Conservation (phyloP, 1,284 basidiomycete species). For the Sporisorium graminicola region DNA sequence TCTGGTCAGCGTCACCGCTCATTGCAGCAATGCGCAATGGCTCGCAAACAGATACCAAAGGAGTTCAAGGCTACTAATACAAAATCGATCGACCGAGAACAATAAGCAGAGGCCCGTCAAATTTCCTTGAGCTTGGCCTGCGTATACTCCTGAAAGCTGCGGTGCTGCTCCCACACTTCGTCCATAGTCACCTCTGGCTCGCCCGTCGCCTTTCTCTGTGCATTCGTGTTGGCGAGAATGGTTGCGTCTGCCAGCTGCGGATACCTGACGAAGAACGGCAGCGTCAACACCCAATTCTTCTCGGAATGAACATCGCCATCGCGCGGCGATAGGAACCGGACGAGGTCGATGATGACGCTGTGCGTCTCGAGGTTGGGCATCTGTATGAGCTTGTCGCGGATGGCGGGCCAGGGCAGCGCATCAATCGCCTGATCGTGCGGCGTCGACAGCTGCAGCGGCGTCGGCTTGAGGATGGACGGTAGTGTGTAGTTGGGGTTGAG, state of each 20-base stretch:
- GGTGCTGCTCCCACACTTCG: slow-evolving; percentile 46
- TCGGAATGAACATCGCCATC: slow-evolving; percentile 41
- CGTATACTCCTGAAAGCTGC: slow-evolving; percentile 16
- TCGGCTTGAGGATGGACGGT: slow-evolving; percentile 49
- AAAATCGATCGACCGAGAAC: background rate
- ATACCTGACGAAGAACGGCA: slow-evolving; percentile 51
- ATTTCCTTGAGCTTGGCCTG: slow-evolving; percentile 40
- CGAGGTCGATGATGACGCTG: slow-evolving; percentile 31
- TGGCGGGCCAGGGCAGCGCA: slow-evolving; percentile 29
- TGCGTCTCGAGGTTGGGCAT: slow-evolving; percentile 35
- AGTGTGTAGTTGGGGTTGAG: slow-evolving; percentile 48
- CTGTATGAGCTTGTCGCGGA: slow-evolving; percentile 56
- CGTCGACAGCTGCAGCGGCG: slow-evolving; percentile 45
- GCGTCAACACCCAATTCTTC: slow-evolving; percentile 42
- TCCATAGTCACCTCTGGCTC: slow-evolving; percentile 35
- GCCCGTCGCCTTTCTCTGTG: slow-evolving; percentile 17
- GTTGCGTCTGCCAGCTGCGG: slow-evolving; percentile 41
- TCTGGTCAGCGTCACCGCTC: background rate
- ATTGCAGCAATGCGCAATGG: no score
- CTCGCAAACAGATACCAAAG: background rate
- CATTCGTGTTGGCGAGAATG: slow-evolving; percentile 36
- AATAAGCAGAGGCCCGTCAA: background rate
- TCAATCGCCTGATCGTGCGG: slow-evolving; percentile 57
- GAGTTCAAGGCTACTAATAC: background rate
- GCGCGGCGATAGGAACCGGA: slow-evolving; percentile 20